Evolutionary conservation across 495 filamentous ascomycete genomes (phyloP), one percentile per base, ranked within the genome.

Genomic region (Apodospora peruviana): DNA sequence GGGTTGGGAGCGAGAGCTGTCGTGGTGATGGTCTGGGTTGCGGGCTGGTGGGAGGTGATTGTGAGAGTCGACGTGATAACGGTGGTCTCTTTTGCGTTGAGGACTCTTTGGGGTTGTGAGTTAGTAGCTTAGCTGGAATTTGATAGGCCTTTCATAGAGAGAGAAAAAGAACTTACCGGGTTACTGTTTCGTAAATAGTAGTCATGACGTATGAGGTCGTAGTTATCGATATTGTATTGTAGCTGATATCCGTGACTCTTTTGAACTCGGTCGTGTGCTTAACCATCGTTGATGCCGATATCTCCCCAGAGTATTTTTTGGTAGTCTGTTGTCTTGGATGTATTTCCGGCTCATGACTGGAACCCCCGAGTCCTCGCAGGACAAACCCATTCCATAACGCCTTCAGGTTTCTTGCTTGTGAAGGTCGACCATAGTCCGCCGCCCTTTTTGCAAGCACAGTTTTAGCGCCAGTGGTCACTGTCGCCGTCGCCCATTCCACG

Each of bases 51-150:
- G 18, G 48, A 48, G 0, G 59, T 62, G 40, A 61, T 48, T 2
- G 61, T 65, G 10, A 67, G 22, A n/a, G 57, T 67, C 24, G 61
- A 64, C 3, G 60, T 66, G 8, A 58, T 36, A 43, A 47, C 49
- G 16, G 53, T 45, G 14, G 62, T 65, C 7, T 55, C 46, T 34
- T 50, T 38, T 29, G 62, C 59, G 23, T 54, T 46, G 36, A 62
- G 44, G 22, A 65, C 59, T 41, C 58, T 59, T 36, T 12, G 4
- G n/a, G 21, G 17, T n/a, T n/a, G 8, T 32, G 25, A 5, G 1
- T 20, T 9, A 11, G n/a, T 21, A 16, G 19, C 7, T 4, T 8
- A 19, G 25, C 4, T 8, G 22, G 40, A 42, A 16, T 7, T 38
- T 18, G 36, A 9, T 38, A 17, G 7, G 5, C 5, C 36, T 5